Base-by-base conservation (phyloP, 2,329 filamentous ascomycete genomes). In the Aspergillus sp. region DNA sequence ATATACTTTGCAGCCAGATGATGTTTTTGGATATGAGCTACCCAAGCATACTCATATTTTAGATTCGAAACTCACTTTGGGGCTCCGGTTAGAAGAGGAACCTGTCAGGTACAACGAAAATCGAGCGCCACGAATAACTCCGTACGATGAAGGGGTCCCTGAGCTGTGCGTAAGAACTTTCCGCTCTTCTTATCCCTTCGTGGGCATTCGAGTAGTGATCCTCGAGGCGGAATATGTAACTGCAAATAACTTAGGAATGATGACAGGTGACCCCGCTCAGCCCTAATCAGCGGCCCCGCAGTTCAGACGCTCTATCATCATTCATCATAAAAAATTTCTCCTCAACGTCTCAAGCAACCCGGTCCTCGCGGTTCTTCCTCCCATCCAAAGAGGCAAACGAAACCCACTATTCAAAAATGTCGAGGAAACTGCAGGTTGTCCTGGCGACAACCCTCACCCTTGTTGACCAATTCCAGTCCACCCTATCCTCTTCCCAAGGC, bases 381-480 rank as follows among this genome's bases (percentile, higher is more conserved):
- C 36, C 26, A 48, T 15, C 6, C 34, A 17, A 15, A 11, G 11
- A 15, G 45, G 44, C 68, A 58, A 59, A 15, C 13, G 7, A 59
- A 60, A 13, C 8, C 12, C 12, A 6, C 38, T n/a, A 11, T 34
- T 15, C 24, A 36, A 47, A 34, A 24, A 74, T 75, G 70, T 62
- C 69, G 1, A 63, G 68, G 53, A 69, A 71, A 58, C 66, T 78
- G 12, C 50, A 63, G 2, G 56, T 62, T 24, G 61, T 71, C 17
- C 60, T 78, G 3, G 59, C 58, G 18, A 74, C 76, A 6, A 71
- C 73, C 4, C 58, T 74, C 22, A 64, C 66, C 30, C 74, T 80
- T 50, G 58, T 74, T 30, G 64, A 70, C 5, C 74, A 76, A 66
- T 78, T 79, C 62, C 71, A 71, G 63, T 55, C 61, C 17, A 67